These are phyloP conservation scores for Astraeus odoratus DNA, from an alignment of 768 basidiomycete species.

Conservation along the genomic window DNA sequence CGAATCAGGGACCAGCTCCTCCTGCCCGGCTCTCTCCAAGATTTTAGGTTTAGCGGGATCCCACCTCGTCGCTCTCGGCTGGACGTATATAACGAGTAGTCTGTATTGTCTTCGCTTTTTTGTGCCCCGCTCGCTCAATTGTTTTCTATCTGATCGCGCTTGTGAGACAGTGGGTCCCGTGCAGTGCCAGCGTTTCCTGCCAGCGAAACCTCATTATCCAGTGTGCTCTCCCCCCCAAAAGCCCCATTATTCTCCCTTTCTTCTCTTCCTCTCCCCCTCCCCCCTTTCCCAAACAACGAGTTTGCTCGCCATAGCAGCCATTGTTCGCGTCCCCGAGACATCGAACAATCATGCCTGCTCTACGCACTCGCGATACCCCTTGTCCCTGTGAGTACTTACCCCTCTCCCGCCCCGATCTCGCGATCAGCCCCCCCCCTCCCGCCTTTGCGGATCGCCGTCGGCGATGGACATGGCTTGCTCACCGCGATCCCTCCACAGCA, in stretches of 20 bases:
- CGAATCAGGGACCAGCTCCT: constrained; percentile 14
- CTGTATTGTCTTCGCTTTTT: constrained; percentile 51
- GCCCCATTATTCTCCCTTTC: constrained; percentile 11
- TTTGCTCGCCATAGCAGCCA: constrained; percentile 26
- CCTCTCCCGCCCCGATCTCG: not conserved
- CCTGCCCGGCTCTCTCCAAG: constrained; percentile 15
- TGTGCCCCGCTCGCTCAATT: constrained; percentile 62
- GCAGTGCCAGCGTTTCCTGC: constrained; percentile 35
- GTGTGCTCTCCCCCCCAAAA: constrained; percentile 23
- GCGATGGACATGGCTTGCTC: too few relatives aligned
- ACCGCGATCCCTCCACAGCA: constrained; percentile 39
- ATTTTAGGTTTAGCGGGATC: constrained; percentile 32
- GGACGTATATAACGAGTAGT: constrained; percentile 46
- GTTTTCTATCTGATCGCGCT: constrained; percentile 40
- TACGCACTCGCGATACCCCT: constrained; percentile 72
- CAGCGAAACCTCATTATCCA: constrained; percentile 38
- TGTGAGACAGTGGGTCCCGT: constrained; percentile 46
- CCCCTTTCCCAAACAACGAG: constrained; percentile 29
- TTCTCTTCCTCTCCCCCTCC: too few relatives aligned
- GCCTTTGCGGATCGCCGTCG: too few relatives aligned
- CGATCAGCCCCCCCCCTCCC: not conserved
- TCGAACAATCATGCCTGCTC: constrained; percentile 63
- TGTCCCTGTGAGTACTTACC: constrained; percentile 34
- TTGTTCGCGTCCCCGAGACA: too few relatives aligned
- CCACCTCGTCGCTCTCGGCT: constrained; percentile 12